A percentile compares a stretch with the other conserved stretches of the same genome.
phyloP scores from a whole-genome alignment of 108 stramenopile genomes.

The Discostella stelligeroides region DNA sequence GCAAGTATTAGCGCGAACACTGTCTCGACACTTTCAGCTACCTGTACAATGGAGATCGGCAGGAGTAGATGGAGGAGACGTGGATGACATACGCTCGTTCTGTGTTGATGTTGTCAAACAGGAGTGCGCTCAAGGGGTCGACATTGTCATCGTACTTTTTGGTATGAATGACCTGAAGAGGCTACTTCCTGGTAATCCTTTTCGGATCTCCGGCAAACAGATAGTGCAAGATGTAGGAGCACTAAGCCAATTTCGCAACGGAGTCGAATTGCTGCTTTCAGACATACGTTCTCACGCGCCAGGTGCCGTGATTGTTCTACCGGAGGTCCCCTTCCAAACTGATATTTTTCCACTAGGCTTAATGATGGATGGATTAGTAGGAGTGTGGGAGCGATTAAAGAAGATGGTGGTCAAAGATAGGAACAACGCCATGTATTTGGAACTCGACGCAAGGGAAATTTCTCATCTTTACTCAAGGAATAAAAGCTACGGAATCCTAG shows the following conservation, averaged over 20 bases:
- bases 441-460: constrained; percentile 50
- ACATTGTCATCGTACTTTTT: constrained; percentile 63
- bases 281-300: constrained; percentile 57
- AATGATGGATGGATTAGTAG: constrained; percentile 60
- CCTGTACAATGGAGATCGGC: constrained; percentile 66
- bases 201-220: not conserved
- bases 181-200: constrained; percentile 42
- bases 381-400: constrained; percentile 73
- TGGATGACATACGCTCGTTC: constrained; percentile 48
- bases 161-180: constrained; percentile 74
- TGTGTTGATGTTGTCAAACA: constrained; percentile 59
- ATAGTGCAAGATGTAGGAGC: constrained; percentile 12
- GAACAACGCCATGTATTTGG: constrained; percentile 53
- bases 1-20: constrained; percentile 55
- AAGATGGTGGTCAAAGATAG: constrained; percentile 48
- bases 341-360: constrained; percentile 68
- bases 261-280: constrained; percentile 45
- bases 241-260: constrained; percentile 42
- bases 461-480: constrained; percentile 51
- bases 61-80: constrained; percentile 76
- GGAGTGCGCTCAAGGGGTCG: constrained; percentile 41
- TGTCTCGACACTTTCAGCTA: constrained; percentile 42
- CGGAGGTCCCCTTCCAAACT: constrained; percentile 62
- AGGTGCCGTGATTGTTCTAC: constrained; percentile 52
- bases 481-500: not conserved